Conservation (phyloP, 2,329 filamentous ascomycete genomes). For the Aciculosporium take region DNA sequence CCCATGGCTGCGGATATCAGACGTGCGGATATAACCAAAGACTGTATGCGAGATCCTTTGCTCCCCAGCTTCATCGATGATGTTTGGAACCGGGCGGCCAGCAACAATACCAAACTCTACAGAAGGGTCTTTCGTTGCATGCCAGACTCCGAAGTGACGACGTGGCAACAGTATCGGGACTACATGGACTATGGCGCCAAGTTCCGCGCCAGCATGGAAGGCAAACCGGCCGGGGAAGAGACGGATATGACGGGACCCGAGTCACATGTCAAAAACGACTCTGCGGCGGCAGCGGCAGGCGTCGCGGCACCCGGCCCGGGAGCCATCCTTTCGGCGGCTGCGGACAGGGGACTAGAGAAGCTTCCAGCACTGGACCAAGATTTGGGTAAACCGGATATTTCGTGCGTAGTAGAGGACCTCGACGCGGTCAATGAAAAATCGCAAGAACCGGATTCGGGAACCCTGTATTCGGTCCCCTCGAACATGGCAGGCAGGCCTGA, state of each 20-base stretch:
- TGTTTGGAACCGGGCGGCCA: slow-evolving; percentile 73
- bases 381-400: slow-evolving; percentile 19
- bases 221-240: slow-evolving; percentile 38
- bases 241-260: slow-evolving; percentile 30
- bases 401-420: slow-evolving; percentile 17
- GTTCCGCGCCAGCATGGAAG: slow-evolving; percentile 55
- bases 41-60: slow-evolving; percentile 90
- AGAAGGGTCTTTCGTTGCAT: slow-evolving; percentile 90
- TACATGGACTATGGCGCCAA: slow-evolving; percentile 62
- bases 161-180: slow-evolving; percentile 86
- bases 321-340: slow-evolving; percentile 20
- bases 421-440: slow-evolving; percentile 21
- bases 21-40: slow-evolving; percentile 60
- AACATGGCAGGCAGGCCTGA: slow-evolving; percentile 15
- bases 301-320: slow-evolving; percentile 28
- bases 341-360: slow-evolving; percentile 18
- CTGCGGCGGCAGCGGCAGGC: slow-evolving; percentile 24
- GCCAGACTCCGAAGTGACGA: slow-evolving; percentile 87
- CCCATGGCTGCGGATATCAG: slow-evolving; percentile 53
- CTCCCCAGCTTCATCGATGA: slow-evolving; percentile 72
- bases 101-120: slow-evolving; percentile 92
- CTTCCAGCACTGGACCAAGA: slow-evolving; percentile 9
- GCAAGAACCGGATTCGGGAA: slow-evolving; percentile 2
- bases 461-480: slow-evolving; percentile 23
- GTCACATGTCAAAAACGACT: slow-evolving; percentile 15